Evolutionary conservation across 768 basidiomycete species (phyloP).

Genomic region (Pilatotrama ljubarskyi): DNA sequence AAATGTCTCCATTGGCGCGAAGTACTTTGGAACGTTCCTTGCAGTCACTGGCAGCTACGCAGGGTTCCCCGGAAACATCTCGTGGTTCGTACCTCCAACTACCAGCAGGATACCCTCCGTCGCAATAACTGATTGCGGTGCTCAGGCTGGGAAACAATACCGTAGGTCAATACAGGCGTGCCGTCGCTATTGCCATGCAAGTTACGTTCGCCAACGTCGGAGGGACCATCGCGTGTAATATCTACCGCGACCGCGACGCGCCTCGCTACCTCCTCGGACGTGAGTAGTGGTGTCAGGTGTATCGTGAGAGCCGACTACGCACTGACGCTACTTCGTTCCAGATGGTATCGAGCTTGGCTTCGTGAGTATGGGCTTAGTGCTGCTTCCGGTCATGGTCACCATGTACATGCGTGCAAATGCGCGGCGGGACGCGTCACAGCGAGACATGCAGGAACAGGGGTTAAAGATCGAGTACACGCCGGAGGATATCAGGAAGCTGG

Average conservation of each 20-base stretch:
- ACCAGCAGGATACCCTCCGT: neutral
- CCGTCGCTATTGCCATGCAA: slow-evolving; percentile 67
- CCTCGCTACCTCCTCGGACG: slow-evolving; percentile 67
- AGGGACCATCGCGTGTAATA: slow-evolving; percentile 63
- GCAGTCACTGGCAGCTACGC: slow-evolving; percentile 65
- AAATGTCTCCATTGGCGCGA: slow-evolving; percentile 48
- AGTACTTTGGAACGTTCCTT: slow-evolving; percentile 76
- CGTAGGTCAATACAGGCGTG: slow-evolving; percentile 70
- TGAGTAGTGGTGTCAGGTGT: slow-evolving; percentile 35
- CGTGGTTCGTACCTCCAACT: slow-evolving; percentile 41
- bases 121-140: neutral
- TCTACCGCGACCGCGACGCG: slow-evolving; percentile 59
- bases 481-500: slow-evolving; percentile 41
- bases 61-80: slow-evolving; percentile 57
- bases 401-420: slow-evolving; percentile 57
- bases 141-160: slow-evolving; percentile 56
- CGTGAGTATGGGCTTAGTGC: slow-evolving; percentile 60
- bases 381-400: slow-evolving; percentile 48
- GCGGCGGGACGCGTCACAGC: slow-evolving; percentile 46
- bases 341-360: slow-evolving; percentile 71
- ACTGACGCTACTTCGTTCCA: slow-evolving; percentile 23
- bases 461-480: slow-evolving; percentile 18
- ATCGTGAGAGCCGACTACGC: neutral
- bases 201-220: slow-evolving; percentile 67
- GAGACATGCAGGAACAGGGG: slow-evolving; percentile 29